A percentile compares a stretch with the other conserved stretches of the same genome.
These are phyloP conservation scores for Mucor indicus DNA, from an alignment of 371 early-diverging fungal genomes.

Conservation along the genomic window DNA sequence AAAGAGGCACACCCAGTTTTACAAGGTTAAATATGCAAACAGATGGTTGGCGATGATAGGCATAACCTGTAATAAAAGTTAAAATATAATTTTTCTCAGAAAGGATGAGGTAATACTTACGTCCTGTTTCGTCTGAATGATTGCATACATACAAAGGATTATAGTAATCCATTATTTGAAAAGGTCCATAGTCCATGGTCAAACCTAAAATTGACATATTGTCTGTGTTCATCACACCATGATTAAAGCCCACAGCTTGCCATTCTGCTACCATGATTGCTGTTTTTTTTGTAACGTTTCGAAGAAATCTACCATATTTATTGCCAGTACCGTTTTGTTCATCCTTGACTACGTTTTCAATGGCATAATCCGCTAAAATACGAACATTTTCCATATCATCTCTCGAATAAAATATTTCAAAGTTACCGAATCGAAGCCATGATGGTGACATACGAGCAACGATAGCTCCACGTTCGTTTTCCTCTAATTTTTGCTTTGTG, in stretches of 20 bases:
- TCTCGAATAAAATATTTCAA: slow-evolving; percentile 78
- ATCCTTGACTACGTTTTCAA: slow-evolving; percentile 31
- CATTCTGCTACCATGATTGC: slow-evolving; percentile 81
- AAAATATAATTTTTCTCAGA: too few relatives aligned
- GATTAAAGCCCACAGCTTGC: slow-evolving; percentile 87
- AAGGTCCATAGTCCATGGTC: slow-evolving; percentile 91
- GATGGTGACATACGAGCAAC: slow-evolving; percentile 76
- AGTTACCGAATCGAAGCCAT: slow-evolving; percentile 89
- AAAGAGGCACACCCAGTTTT: slow-evolving; percentile 67
- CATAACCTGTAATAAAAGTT: slow-evolving; percentile 75
- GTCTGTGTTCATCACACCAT: slow-evolving; percentile 91
- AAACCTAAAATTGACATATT: slow-evolving; percentile 83
- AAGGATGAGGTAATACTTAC: slow-evolving; percentile 19
- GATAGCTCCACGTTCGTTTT: slow-evolving; percentile 72
- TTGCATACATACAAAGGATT: slow-evolving; percentile 79
- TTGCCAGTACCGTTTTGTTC: slow-evolving; percentile 6
- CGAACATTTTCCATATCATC: slow-evolving; percentile 56
- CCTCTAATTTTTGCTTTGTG: not conserved
- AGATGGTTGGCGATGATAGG: slow-evolving; percentile 80
- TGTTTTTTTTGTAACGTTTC: slow-evolving; percentile 63
- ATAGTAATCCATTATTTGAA: slow-evolving; percentile 80
- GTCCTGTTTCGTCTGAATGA: slow-evolving; percentile 64
- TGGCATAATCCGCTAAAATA: slow-evolving; percentile 71
- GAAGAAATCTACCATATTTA: slow-evolving; percentile 63
- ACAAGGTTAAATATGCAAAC: slow-evolving; percentile 83